A percentile compares a stretch with the other conserved stretches of the same genome.
Conservation (phyloP, 306 rosid species). For the peach (Prunus persica) region DNA sequence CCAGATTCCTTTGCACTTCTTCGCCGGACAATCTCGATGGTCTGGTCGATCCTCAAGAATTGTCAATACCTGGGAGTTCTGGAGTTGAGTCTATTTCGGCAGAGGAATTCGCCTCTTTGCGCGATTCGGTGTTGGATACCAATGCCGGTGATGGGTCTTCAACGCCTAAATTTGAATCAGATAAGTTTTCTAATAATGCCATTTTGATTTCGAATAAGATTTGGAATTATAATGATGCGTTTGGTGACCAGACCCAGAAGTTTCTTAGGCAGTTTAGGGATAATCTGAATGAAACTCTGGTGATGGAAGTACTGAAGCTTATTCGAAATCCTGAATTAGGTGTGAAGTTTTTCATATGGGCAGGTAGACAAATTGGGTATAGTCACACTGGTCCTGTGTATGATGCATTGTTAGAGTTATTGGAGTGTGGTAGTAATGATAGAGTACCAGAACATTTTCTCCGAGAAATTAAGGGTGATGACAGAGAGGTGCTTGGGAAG, state of each 20-base stretch:
- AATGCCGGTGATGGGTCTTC: constrained; percentile 26
- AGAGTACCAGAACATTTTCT: constrained; percentile 47
- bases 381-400: constrained; percentile 46
- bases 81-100: constrained; percentile 30
- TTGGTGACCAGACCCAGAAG: constrained; percentile 44
- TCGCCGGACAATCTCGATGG: constrained; percentile 49
- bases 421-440: constrained; percentile 26
- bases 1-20: constrained; percentile 24
- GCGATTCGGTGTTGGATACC: constrained; percentile 40
- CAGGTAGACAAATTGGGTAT: constrained; percentile 76
- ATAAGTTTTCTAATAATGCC: constrained; percentile 37
- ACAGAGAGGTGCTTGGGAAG: constrained; percentile 51
- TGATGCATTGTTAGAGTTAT: constrained; percentile 44
- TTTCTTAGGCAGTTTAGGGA: constrained; percentile 59
- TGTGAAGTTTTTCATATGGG: constrained; percentile 69
- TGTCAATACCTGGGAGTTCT: constrained; percentile 19
- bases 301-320: constrained; percentile 49
- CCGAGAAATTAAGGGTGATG: constrained; percentile 51
- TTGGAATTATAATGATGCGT: constrained; percentile 25
- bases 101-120: constrained; percentile 50
- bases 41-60: constrained; percentile 39
- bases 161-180: constrained; percentile 8
- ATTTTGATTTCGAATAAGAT: constrained; percentile 41
- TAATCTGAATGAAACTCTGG: constrained; percentile 43
- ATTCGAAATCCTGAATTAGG: constrained; percentile 44